phyloP scores from a whole-genome alignment of 176 grass and related monocot genomes.

The Carex myosuroides region DNA sequence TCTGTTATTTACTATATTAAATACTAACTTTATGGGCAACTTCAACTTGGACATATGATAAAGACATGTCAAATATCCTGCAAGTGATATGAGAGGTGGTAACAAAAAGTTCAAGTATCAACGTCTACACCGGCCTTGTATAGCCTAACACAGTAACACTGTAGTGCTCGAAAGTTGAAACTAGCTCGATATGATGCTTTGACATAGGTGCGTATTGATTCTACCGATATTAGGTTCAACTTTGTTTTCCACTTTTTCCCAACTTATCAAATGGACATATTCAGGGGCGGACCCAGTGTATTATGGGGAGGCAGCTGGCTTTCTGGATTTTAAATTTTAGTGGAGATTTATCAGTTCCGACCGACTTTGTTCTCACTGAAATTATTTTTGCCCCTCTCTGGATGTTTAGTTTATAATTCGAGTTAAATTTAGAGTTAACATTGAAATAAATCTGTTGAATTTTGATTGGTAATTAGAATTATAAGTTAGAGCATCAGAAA shows the following conservation, averaged over 20 bases:
- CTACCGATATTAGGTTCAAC: neutral
- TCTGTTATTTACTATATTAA: neutral
- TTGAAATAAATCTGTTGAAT: no score
- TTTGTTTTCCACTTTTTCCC: neutral
- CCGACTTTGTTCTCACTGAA: no score
- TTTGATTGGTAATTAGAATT: no score
- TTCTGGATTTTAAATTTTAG: no score
- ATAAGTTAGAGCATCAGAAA: no score
- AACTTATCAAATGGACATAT: no score
- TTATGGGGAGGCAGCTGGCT: no score
- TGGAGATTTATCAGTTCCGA: no score
- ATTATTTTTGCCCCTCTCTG: no score
- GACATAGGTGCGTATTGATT: neutral
- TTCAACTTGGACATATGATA: neutral
- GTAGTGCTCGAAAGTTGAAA: neutral
- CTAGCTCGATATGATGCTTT: neutral
- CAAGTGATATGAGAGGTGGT: neutral
- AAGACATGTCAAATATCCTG: neutral
- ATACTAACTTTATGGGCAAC: neutral
- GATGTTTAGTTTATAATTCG: no score
- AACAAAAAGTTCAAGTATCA: neutral
- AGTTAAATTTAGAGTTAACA: no score
- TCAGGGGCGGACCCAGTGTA: no score
- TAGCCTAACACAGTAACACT: neutral
- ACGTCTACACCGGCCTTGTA: neutral